Conservation (phyloP, 2,329 filamentous ascomycete genomes). For the Chalara sp. region DNA sequence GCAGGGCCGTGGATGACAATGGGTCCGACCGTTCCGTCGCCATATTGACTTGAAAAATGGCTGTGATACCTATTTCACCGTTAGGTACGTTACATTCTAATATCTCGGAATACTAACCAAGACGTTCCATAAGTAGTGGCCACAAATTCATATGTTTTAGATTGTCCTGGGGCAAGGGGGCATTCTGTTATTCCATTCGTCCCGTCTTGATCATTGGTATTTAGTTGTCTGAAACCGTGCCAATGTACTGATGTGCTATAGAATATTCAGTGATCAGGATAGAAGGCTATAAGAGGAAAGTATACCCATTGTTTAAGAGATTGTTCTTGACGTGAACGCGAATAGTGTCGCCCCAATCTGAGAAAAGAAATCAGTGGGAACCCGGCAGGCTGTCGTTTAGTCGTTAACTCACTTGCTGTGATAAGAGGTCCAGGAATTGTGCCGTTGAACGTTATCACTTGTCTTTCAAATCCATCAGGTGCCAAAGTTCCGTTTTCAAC, state of each 20-base stretch:
- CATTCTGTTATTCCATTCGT: slow-evolving; percentile 33
- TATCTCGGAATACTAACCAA: background rate
- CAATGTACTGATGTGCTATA: slow-evolving; percentile 41
- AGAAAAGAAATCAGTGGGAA: no score
- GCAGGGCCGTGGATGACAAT: background rate
- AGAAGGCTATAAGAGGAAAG: no score
- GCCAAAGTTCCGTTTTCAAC: background rate
- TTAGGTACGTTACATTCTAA: background rate
- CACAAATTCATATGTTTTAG: background rate
- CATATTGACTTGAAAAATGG: background rate
- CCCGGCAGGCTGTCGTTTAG: no score
- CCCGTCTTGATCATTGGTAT: slow-evolving; percentile 32
- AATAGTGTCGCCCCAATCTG: background rate
- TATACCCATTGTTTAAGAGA: background rate
- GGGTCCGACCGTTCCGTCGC: background rate
- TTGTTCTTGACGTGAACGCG: background rate
- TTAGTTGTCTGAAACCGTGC: slow-evolving; percentile 38
- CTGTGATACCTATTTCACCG: background rate
- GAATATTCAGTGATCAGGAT: no score
- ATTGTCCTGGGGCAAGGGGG: slow-evolving; percentile 38
- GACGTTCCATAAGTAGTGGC: background rate
- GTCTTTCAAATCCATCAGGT: background rate
- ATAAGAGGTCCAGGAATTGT: background rate
- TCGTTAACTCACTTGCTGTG: background rate
- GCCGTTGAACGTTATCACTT: background rate